Evolutionary conservation across 169 alveolate genomes (phyloP).

Genomic region (Plasmodium malariae): DNA sequence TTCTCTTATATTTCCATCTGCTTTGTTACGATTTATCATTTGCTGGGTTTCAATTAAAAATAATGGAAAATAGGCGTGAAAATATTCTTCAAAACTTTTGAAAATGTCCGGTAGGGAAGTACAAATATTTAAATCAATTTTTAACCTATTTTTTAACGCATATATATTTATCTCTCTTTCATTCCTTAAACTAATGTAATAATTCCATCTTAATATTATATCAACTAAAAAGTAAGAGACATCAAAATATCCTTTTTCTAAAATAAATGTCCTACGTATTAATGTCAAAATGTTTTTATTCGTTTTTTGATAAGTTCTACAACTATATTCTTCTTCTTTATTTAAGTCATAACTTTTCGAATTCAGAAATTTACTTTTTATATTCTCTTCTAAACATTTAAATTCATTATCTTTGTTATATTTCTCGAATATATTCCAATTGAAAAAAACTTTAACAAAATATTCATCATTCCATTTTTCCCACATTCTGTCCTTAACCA

Average conservation of each 20-base stretch:
- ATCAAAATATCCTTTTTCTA: constrained; percentile 44
- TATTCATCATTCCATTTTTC: constrained; percentile 67
- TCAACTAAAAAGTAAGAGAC: constrained; percentile 46
- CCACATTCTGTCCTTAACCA: constrained; percentile 25
- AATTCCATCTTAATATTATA: constrained; percentile 74
- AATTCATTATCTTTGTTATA: constrained; percentile 62
- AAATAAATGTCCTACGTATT: constrained; percentile 22
- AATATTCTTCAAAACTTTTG: constrained; percentile 63
- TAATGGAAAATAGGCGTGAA: constrained; percentile 50
- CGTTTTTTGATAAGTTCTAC: too few species aligned
- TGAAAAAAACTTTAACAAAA: constrained; percentile 34
- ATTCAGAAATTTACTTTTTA: constrained; percentile 16
- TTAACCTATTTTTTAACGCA: constrained; percentile 55
- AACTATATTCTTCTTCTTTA: constrained; percentile 60
- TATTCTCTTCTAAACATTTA: constrained; percentile 48
- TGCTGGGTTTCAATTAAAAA: constrained; percentile 75
- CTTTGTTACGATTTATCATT: constrained; percentile 67
- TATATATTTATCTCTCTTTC: constrained; percentile 43
- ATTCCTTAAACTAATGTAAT: constrained; percentile 61
- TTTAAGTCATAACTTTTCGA: constrained; percentile 3
- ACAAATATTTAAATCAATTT: constrained; percentile 49
- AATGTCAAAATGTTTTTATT: constrained; percentile 30
- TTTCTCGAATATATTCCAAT: constrained; percentile 52
- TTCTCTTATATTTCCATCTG: constrained; percentile 51
- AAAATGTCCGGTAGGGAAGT: constrained; percentile 33